A percentile compares a stretch with the other conserved stretches of the same genome.
Evolutionary conservation across 371 early-diverging fungal genomes (phyloP).

Genomic region (Syncephalis plumigaleata): DNA sequence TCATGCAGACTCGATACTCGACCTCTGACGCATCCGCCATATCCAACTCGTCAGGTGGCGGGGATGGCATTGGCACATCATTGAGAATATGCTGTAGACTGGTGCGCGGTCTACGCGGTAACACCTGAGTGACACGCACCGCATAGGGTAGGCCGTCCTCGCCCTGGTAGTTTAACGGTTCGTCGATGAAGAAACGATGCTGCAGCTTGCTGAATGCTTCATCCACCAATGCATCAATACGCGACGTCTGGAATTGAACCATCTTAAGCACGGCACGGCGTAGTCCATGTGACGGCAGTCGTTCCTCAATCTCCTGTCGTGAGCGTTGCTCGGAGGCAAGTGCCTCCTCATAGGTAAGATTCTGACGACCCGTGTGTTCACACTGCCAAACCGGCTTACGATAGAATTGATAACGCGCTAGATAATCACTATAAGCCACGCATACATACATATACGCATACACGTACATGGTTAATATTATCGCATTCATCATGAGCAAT

Average conservation of each 20-base stretch:
- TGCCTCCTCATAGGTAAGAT: conserved; percentile 3
- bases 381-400: conserved; percentile 2
- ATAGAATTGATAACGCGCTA: neutral
- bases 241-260: conserved; percentile 2
- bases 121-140: too few species aligned
- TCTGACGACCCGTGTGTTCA: neutral
- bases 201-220: conserved; percentile 1
- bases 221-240: conserved; percentile 2
- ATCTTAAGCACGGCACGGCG: neutral
- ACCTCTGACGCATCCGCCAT: too few species aligned
- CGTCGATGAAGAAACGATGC: neutral
- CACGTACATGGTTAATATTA: too few species aligned
- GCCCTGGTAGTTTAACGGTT: neutral
- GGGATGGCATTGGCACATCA: too few species aligned
- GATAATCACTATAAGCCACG: conserved; percentile 4
- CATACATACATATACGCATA: too few species aligned
- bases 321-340: conserved; percentile 1
- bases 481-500: too few species aligned
- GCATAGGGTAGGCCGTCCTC: neutral
- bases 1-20: too few species aligned
- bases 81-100: too few species aligned
- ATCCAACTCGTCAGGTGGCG: too few species aligned
- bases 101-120: too few species aligned
- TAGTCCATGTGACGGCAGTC: conserved; percentile 1
- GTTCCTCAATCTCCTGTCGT: neutral